A percentile compares a stretch with the other conserved stretches of the same genome.
phyloP scores from a whole-genome alignment of 352 stramenopile genomes.

The Albugo laibachii region DNA sequence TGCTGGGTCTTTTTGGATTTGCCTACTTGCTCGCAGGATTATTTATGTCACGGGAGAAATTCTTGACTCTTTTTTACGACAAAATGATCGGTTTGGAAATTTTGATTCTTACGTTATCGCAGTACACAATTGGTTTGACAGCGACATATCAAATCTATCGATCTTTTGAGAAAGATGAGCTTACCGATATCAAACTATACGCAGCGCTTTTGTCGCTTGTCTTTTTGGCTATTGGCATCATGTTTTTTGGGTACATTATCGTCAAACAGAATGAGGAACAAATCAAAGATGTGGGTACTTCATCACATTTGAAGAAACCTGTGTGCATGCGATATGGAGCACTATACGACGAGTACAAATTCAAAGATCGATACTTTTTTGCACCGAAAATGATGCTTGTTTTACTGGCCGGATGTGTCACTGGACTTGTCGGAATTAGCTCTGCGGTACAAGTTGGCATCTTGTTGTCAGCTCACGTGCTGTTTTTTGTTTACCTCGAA shows the following conservation, averaged over 20 bases:
- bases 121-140: constrained; percentile 74
- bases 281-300: constrained; percentile 46
- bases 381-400: constrained; percentile 55
- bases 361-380: constrained; percentile 75
- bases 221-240: constrained; percentile 45
- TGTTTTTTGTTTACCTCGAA: constrained; percentile 58
- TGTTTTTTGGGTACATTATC: constrained; percentile 63
- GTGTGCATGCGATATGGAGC: constrained; percentile 64
- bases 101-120: constrained; percentile 49
- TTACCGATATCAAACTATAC: constrained; percentile 44
- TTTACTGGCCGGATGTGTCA: constrained; percentile 25
- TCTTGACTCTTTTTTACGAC: constrained; percentile 61
- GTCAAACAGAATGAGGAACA: constrained; percentile 56
- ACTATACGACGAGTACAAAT: constrained; percentile 80
- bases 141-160: constrained; percentile 75
- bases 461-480: constrained; percentile 28
- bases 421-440: constrained; percentile 29
- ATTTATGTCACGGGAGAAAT: constrained; percentile 49
- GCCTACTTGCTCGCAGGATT: constrained; percentile 30
- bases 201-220: constrained; percentile 35
- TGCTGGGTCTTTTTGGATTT: constrained; percentile 38
- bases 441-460: constrained; percentile 27
- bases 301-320: constrained; percentile 60
- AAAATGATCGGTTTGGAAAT: constrained; percentile 69
- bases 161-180: constrained; percentile 27